Evolutionary conservation across 78 protist genomes (phyloP).

Genomic region (Dictyostelium intermedium): DNA sequence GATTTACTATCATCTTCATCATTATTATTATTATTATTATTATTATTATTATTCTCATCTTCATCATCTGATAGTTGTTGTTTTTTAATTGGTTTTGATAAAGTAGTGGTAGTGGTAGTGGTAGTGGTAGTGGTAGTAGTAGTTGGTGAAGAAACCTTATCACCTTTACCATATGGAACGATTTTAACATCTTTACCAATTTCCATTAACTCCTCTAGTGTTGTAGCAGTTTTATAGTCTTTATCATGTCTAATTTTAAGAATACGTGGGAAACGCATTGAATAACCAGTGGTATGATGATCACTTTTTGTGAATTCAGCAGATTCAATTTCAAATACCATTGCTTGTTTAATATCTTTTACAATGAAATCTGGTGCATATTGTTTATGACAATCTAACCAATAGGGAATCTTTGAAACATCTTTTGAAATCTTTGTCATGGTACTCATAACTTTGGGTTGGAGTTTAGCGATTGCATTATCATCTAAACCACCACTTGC

Average conservation of each 20-base stretch:
- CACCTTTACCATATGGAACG: conserved; percentile 17
- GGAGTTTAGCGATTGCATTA: conserved; percentile 51
- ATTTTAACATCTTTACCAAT: conserved; percentile 65
- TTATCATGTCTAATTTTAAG: conserved; percentile 81
- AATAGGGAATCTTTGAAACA: conserved; percentile 68
- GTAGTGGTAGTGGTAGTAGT: not conserved
- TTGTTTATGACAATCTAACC: conserved; percentile 59
- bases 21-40: too few species aligned
- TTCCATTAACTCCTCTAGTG: conserved; percentile 25
- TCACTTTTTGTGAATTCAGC: conserved; percentile 84
- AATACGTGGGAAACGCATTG: conserved; percentile 89
- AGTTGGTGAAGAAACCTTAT: not conserved
- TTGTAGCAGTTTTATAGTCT: conserved; percentile 73
- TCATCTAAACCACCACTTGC: conserved; percentile 82
- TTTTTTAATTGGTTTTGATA: not conserved
- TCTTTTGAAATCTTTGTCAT: conserved; percentile 61
- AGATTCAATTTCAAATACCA: conserved; percentile 84
- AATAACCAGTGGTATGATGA: conserved; percentile 80
- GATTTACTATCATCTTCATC: not conserved
- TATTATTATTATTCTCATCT: not conserved
- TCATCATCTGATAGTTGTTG: not conserved
- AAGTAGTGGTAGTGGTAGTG: conserved; percentile 32
- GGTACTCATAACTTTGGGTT: not conserved
- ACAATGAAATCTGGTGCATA: conserved; percentile 84
- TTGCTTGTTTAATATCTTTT: conserved; percentile 76